phyloP scores from a whole-genome alignment of 257 asterid species.

The Solanum neorickii region DNA sequence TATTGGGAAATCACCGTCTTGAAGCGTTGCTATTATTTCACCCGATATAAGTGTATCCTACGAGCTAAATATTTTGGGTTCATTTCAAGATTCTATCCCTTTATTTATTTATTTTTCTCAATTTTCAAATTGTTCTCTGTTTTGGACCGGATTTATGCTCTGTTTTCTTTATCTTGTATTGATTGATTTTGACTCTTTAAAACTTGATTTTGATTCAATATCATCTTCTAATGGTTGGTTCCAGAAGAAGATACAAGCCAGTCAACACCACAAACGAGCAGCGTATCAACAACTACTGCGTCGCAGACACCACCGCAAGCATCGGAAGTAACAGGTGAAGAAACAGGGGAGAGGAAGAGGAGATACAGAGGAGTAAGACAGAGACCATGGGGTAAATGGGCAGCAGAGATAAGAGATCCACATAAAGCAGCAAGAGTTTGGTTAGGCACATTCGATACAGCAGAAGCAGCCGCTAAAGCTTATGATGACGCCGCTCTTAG shows the following conservation, averaged over 20 bases:
- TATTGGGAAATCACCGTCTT: too few species aligned
- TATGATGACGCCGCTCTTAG: constrained; percentile 87
- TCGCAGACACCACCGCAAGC: not conserved
- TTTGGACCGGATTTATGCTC: not conserved
- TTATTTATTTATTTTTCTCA: not conserved
- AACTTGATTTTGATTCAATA: not conserved
- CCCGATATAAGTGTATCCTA: too few species aligned
- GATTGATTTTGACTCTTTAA: not conserved
- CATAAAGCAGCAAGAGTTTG: constrained; percentile 83
- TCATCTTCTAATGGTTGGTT: not conserved
- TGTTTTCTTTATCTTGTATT: not conserved
- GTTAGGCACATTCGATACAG: constrained; percentile 91
- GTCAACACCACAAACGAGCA: constrained; percentile 10
- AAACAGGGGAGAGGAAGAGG: constrained; percentile 42
- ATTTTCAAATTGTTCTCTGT: not conserved
- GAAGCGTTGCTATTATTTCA: too few species aligned
- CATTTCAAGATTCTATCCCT: not conserved
- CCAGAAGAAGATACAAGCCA: constrained; percentile 16
- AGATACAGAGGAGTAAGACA: constrained; percentile 86
- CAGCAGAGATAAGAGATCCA: constrained; percentile 90
- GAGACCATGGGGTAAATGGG: constrained; percentile 98
- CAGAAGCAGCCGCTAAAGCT: constrained; percentile 88
- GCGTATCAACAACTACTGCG: not conserved
- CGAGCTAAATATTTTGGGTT: not conserved
- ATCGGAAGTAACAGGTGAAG: constrained; percentile 25